Evolutionary conservation across 345 rosid genomes (phyloP), one percentile per base, ranked within the genome.

Genomic region (Litchi chinensis): DNA sequence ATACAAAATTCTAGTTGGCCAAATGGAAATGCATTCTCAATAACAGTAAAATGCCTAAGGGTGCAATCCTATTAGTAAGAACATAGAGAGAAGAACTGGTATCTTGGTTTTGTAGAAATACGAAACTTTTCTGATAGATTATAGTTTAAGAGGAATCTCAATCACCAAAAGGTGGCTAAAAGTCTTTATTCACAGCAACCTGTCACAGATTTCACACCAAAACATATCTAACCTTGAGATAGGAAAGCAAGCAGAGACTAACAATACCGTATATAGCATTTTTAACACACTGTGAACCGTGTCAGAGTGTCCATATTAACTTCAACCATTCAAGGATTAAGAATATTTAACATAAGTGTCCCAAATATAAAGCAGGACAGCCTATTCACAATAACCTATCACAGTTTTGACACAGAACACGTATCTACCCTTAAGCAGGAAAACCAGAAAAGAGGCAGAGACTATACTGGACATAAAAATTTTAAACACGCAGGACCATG

Each of bases 161-260:
- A 26, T 75, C 2, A 3, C 70, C 56, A 75, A 63, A 74, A 64
- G 78, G n/a, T n/a, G 43, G 65, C 48, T 39, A 54, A 57, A 44
- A 73, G 48, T 57, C n/a, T 57, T 26, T 39, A 37, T 46, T 46
- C 8, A 11, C 52, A 46, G 65, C 65, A 60, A 60, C 65, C 21
- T 60, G 0, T 7, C 26, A 24, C 6, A 60, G 65, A 19, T 19
- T 60, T 60, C 12, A 60, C 26, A n/a, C 65, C 8, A 60, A 60
- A 60, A 5, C 9, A 60, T 19, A 60, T 19, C 10, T 60, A 60
- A n/a, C 6, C 52, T 46, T 24, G 7, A 65, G 40, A 65, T 37
- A 16, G 1, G 39, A 60, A 5, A 40, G 15, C 13, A 62, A 46
- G 62, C 62, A 8, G 13, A 75, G 62, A 18, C 63, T 46, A 7